These are phyloP conservation scores for Samsoniella hepiali DNA, from an alignment of 2,329 filamentous ascomycete genomes.

Conservation along the genomic window DNA sequence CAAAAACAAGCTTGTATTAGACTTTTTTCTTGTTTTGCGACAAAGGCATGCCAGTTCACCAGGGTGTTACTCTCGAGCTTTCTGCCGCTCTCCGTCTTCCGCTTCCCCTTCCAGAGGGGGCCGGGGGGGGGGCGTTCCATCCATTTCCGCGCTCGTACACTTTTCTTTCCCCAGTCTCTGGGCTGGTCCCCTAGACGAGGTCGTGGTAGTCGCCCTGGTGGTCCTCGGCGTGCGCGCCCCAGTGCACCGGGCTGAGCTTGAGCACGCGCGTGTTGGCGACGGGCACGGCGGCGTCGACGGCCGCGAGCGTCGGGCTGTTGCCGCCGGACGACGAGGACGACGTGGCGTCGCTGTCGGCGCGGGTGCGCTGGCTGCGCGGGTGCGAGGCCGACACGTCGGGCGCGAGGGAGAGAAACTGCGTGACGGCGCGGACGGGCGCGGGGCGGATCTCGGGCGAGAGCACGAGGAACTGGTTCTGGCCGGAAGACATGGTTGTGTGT, in stretches of 20 bases:
- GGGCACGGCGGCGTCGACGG: conserved; percentile 43
- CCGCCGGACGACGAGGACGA: conserved; percentile 23
- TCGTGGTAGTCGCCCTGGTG: conserved; percentile 57
- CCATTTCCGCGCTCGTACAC: too few species aligned
- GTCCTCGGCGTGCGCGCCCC: conserved; percentile 56
- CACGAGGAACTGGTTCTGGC: conserved; percentile 14
- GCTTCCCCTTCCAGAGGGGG: not conserved
- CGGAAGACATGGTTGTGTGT: conserved; percentile 10
- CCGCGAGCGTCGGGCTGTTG: conserved; percentile 26
- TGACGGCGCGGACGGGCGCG: not conserved
- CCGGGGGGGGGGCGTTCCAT: too few species aligned
- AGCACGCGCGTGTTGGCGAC: conserved; percentile 48
- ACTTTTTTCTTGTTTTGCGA: not conserved
- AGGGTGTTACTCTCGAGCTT: not conserved
- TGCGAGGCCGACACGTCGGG: conserved; percentile 56
- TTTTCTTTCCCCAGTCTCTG: too few species aligned
- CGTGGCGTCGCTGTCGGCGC: conserved; percentile 23
- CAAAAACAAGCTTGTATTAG: conserved; percentile 16
- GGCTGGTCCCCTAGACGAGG: conserved; percentile 23
- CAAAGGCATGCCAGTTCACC: not conserved
- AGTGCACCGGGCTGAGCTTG: conserved; percentile 63
- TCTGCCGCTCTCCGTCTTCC: not conserved
- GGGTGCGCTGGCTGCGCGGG: conserved; percentile 41
- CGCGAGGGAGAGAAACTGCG: conserved; percentile 54
- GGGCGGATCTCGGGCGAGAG: conserved; percentile 13